phyloP scores from a whole-genome alignment of 441 rosid genomes.

The Bocquillonia castaneifolia region DNA sequence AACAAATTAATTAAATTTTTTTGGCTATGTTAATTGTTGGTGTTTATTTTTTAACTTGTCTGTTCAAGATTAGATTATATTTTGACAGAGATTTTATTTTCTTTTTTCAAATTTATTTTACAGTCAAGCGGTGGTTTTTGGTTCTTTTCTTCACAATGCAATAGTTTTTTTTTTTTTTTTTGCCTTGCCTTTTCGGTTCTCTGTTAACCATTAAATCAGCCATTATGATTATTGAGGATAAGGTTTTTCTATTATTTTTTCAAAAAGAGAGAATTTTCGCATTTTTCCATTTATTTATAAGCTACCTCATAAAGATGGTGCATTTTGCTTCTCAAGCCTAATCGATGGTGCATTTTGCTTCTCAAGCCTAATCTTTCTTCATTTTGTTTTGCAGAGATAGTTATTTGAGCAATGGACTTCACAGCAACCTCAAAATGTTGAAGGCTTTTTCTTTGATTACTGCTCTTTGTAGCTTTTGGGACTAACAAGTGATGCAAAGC shows the following conservation, averaged over 20 bases:
- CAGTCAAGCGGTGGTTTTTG: no score
- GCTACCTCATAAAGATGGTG: background rate
- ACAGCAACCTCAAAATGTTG: slow-evolving; percentile 6
- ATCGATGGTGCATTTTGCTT: background rate
- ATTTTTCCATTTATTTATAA: background rate
- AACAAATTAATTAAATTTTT: no score
- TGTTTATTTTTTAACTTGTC: no score
- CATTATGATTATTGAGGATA: no score
- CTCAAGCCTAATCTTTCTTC: background rate
- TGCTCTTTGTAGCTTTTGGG: slow-evolving; percentile 28
- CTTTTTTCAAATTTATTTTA: no score
- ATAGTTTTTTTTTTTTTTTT: no score
- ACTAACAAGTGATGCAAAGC: slow-evolving; percentile 21
- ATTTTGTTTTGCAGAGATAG: slow-evolving; percentile 42
- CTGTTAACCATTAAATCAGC: no score
- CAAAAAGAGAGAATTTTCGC: background rate
- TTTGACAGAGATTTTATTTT: no score
- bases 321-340: slow-evolving; percentile 2
- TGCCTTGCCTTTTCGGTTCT: no score
- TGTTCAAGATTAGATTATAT: no score
- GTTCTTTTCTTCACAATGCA: no score
- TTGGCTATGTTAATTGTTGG: background rate
- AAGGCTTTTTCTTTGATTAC: slow-evolving; percentile 32
- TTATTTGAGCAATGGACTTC: slow-evolving; percentile 4
- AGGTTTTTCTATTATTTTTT: no score